Evolutionary conservation across 805 yeast species (phyloP), one percentile per base, ranked within the genome.

Genomic region (Ogataea pini): DNA sequence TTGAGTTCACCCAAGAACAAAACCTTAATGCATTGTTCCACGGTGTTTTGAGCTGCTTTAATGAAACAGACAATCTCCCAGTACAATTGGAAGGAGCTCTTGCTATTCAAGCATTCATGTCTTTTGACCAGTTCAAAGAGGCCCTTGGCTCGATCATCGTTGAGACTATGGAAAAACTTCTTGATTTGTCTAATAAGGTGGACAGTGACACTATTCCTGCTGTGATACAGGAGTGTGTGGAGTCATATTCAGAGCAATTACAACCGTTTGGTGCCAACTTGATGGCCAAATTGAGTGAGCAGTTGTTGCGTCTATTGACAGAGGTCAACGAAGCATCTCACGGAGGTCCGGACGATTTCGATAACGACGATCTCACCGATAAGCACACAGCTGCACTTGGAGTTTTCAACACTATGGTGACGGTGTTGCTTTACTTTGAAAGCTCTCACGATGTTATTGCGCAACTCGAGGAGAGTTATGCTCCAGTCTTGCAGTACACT

Each of bases 191-290:
- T 3, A 85, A 88, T 60, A 83, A 83, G 49, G 81, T 91, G 55
- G 99, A 92, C 60, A 82, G 86, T 49, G 99, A 94, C 62, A 79
- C 90, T 1, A 77, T 94, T 24, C 82, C 96, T 18, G 86, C 85
- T 19, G 96, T 92, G 6, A 89, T 92, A 85, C 98, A 92, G 72
- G 97, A 91, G 59, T 85, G 94, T 63, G 97, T 92, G 25, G 97
- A 91, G 62, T 81, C 79, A 49, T 94, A 86, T 67, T 78, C 96
- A 4, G 87, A 84, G 55, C 95, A 92, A 67, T 74, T 92, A 57
- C 94, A 91, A 54, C 98, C 99, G 20, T 92, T 89, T 65, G 96
- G 96, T 20, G 78, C 82, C 24, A 83, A 82, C 47, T 68, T 86
- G 56, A 69, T 69, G 72, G 58, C 67, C 55, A 78, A 83, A 62